Evolutionary conservation across 2,329 filamentous ascomycete genomes (phyloP).

Genomic region (Lithohypha guttulata): DNA sequence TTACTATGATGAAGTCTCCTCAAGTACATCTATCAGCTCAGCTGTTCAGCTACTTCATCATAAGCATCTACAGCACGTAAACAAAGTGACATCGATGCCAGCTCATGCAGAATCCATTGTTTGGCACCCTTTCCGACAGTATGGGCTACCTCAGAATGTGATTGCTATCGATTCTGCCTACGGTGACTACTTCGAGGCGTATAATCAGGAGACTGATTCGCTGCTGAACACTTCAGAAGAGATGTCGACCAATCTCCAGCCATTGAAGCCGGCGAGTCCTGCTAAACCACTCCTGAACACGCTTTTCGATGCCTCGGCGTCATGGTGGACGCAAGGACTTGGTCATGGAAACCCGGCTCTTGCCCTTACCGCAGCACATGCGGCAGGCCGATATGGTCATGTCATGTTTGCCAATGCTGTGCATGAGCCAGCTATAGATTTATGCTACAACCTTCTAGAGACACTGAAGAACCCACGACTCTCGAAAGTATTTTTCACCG

Average conservation of each 20-base stretch:
- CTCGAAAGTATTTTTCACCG: constrained; percentile 65
- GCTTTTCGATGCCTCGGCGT: constrained; percentile 73
- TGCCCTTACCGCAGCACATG: constrained; percentile 65
- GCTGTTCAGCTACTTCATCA: constrained; percentile 43
- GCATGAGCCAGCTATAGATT: constrained; percentile 63
- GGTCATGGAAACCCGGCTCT: constrained; percentile 66
- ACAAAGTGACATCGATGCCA: constrained; percentile 51
- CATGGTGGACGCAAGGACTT: constrained; percentile 85
- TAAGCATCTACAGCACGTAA: constrained; percentile 47
- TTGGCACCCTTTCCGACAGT: constrained; percentile 84
- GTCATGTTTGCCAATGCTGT: constrained; percentile 77
- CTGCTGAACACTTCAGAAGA: constrained; percentile 10
- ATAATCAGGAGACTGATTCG: constrained; percentile 23
- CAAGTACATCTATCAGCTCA: constrained; percentile 30
- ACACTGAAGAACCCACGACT: constrained; percentile 54
- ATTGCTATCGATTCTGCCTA: constrained; percentile 69
- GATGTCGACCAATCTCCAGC: constrained; percentile 10
- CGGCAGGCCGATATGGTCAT: constrained; percentile 73
- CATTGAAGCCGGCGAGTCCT: constrained; percentile 14
- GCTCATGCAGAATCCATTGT: constrained; percentile 52
- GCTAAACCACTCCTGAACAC: constrained; percentile 41
- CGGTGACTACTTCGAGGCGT: constrained; percentile 66
- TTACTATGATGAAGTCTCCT: constrained; percentile 50
- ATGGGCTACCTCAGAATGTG: constrained; percentile 55
- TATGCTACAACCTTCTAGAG: constrained; percentile 55